phyloP scores from a whole-genome alignment of 2,329 filamentous ascomycete species.

The Fragosphaeria purpurea region DNA sequence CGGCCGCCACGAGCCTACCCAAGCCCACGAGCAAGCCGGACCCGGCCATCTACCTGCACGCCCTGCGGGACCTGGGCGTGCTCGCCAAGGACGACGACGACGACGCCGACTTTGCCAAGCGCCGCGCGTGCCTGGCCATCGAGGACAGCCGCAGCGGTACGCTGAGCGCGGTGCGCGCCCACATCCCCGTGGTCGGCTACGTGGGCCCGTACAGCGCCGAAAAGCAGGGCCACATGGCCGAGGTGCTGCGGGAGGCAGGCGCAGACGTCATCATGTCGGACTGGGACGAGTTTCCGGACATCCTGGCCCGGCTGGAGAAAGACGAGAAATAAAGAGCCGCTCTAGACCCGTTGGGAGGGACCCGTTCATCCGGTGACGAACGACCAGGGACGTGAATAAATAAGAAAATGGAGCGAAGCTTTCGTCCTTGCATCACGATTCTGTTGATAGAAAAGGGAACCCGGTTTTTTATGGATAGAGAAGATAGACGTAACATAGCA shows the following conservation, averaged over 20 bases:
- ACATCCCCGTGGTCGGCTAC: conserved; percentile 75
- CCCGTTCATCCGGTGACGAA: no score
- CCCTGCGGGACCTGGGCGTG: conserved; percentile 63
- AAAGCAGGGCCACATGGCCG: conserved; percentile 55
- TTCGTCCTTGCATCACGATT: no score
- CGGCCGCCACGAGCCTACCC: conserved; percentile 66
- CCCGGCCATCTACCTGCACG: conserved; percentile 76
- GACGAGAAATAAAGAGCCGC: conserved; percentile 17
- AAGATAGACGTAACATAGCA: no score
- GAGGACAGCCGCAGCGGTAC: conserved; percentile 86
- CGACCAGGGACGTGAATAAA: no score
- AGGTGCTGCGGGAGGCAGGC: conserved; percentile 49
- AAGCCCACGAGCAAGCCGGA: conserved; percentile 85
- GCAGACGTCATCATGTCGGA: conserved; percentile 52
- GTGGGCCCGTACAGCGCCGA: conserved; percentile 63
- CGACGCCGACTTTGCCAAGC: no score
- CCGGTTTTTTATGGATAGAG: no score
- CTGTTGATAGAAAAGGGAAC: no score
- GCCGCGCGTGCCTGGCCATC: conserved; percentile 47
- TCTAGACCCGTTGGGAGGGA: no score
- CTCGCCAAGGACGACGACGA: conserved; percentile 50
- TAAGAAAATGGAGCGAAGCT: no score
- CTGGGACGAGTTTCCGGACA: conserved; percentile 45
- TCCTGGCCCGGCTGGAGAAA: conserved; percentile 36
- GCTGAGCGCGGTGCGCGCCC: conserved; percentile 60